phyloP scores from a whole-genome alignment of 225 moss, liverwort and hornwort species.

The Antitrichia curtipendula region DNA sequence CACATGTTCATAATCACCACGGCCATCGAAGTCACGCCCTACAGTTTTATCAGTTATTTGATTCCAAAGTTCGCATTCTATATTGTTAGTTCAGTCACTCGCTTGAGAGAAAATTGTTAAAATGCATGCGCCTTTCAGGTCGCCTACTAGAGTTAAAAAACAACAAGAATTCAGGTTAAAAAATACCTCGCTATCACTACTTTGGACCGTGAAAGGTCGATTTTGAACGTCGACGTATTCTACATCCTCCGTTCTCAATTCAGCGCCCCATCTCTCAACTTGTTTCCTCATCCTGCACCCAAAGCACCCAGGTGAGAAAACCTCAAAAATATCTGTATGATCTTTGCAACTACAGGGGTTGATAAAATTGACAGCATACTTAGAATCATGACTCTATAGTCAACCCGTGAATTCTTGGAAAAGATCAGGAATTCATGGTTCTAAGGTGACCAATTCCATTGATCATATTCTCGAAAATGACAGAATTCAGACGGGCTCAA shows the following conservation, averaged over 20 bases:
- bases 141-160: background rate
- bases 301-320: background rate
- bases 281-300: slow-evolving; percentile 79
- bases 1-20: background rate
- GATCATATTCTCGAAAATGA: background rate
- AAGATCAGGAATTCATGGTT: background rate
- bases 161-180: background rate
- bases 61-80: background rate
- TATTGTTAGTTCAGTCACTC: background rate
- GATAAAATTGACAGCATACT: background rate
- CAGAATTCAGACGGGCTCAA: background rate
- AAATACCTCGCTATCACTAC: slow-evolving; percentile 73
- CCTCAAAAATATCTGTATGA: background rate
- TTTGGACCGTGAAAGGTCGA: slow-evolving; percentile 86
- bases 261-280: slow-evolving; percentile 88
- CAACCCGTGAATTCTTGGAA: background rate
- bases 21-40: background rate
- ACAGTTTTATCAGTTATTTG: background rate
- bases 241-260: slow-evolving; percentile 86
- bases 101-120: background rate
- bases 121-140: too few relatives aligned
- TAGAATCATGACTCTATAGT: background rate
- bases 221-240: slow-evolving; percentile 70
- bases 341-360: background rate
- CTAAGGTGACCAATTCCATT: background rate